A percentile compares a stretch with the other conserved stretches of the same genome.
Conservation (phyloP, 352 stramenopile species). For the Phytophthora europaea region DNA sequence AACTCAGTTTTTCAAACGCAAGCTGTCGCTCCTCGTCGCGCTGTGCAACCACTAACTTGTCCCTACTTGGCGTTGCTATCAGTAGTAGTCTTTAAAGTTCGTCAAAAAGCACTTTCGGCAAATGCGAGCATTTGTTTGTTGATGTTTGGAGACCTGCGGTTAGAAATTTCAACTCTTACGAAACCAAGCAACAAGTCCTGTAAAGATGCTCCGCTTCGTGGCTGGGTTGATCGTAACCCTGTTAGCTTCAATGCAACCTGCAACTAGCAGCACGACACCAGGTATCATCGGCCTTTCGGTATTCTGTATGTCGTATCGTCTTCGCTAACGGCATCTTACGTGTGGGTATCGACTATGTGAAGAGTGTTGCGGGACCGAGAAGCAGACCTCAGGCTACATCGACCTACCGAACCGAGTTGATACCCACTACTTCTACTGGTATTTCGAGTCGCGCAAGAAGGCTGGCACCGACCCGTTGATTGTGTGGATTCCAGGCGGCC, state of each 20-base stretch:
- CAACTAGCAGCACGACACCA: not conserved
- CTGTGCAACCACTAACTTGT: too few relatives aligned
- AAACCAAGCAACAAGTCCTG: not conserved
- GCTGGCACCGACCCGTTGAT: slow-evolving; percentile 58
- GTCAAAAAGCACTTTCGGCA: too few relatives aligned
- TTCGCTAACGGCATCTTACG: not conserved
- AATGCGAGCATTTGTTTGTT: not conserved
- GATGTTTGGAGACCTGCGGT: not conserved
- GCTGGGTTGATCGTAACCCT: not conserved
- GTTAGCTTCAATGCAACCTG: not conserved
- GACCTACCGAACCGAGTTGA: slow-evolving; percentile 59
- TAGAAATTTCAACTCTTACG: not conserved
- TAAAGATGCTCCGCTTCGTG: not conserved
- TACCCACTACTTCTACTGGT: slow-evolving; percentile 82
- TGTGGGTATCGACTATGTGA: not conserved
- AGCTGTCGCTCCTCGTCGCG: too few relatives aligned
- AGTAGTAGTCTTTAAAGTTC: too few relatives aligned
- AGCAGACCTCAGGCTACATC: slow-evolving; percentile 65
- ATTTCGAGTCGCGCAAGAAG: slow-evolving; percentile 53
- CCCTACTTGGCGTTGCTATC: too few relatives aligned
- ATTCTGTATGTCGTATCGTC: not conserved
- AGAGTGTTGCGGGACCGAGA: slow-evolving; percentile 7
- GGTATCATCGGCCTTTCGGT: not conserved
- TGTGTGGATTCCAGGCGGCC: slow-evolving; percentile 70
- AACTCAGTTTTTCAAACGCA: too few relatives aligned